Conservation (phyloP, 768 basidiomycete genomes). For the Russula olivacea region DNA sequence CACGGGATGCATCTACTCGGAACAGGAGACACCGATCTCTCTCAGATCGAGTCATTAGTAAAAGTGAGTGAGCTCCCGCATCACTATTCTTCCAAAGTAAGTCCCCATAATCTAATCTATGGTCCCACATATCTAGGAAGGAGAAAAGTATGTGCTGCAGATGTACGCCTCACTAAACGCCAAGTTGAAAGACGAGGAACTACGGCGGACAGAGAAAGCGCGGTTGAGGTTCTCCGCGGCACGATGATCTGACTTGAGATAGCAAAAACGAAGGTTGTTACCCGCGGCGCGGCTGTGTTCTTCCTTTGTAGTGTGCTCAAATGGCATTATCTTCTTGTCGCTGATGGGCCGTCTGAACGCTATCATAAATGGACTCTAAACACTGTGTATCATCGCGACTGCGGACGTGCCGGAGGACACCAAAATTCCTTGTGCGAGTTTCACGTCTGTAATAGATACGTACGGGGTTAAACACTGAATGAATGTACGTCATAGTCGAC, state of each 20-base stretch:
- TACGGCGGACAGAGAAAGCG: conserved; percentile 53
- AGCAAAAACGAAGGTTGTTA: background rate
- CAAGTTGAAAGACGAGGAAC: conserved; percentile 61
- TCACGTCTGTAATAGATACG: background rate
- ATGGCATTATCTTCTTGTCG: background rate
- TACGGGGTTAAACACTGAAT: background rate
- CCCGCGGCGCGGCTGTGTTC: too few relatives aligned
- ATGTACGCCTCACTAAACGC: conserved; percentile 51
- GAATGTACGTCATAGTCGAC: background rate
- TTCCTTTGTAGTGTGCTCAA: background rate
- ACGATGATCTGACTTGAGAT: conserved; percentile 4
- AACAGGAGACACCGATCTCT: conserved; percentile 47
- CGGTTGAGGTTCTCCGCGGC: conserved; percentile 44
- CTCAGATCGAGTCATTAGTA: conserved; percentile 46
- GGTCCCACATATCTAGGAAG: conserved; percentile 40
- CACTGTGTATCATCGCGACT: too few relatives aligned
- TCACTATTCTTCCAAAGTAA: background rate
- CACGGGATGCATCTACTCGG: conserved; percentile 65
- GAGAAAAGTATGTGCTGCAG: conserved; percentile 57
- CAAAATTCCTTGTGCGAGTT: too few relatives aligned
- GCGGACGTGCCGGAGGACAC: too few relatives aligned
- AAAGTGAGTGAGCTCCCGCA: conserved; percentile 38
- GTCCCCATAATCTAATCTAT: background rate
- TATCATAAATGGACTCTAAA: background rate
- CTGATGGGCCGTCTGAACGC: background rate